Evolutionary conservation across 1,139 yeast genomes (phyloP).

Genomic region (Lodderomyces margitis): DNA sequence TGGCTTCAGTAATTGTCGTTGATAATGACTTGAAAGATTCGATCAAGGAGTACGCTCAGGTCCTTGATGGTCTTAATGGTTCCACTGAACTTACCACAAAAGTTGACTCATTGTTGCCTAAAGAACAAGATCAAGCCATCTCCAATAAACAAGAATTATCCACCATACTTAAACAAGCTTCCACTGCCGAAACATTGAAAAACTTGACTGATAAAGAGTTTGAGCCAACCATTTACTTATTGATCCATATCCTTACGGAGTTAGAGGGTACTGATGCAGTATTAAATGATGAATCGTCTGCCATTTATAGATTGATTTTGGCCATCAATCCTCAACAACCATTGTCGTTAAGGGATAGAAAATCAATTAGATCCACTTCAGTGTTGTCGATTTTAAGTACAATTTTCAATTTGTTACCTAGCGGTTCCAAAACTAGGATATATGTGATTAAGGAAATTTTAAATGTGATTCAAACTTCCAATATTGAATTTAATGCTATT

Average conservation of each 20-base stretch:
- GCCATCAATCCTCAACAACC: constrained; percentile 37
- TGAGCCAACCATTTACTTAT: constrained; percentile 46
- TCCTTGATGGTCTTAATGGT: constrained; percentile 35
- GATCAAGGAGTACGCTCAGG: constrained; percentile 39
- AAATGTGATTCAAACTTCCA: constrained; percentile 29
- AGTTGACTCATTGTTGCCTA: constrained; percentile 24
- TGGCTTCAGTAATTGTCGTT: constrained; percentile 44
- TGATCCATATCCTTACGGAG: constrained; percentile 35
- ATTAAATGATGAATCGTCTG: constrained; percentile 26
- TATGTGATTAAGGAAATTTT: constrained; percentile 34
- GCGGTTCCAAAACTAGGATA: constrained; percentile 32
- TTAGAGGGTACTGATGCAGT: constrained; percentile 26
- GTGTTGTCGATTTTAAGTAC: constrained; percentile 43
- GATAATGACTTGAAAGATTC: constrained; percentile 46
- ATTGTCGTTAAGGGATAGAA: constrained; percentile 48
- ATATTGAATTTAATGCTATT: constrained; percentile 34
- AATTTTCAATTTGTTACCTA: constrained; percentile 45
- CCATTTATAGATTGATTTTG: constrained; percentile 31
- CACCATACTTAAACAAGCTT: constrained; percentile 25
- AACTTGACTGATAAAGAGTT: constrained; percentile 45
- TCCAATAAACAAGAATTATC: constrained; percentile 30
- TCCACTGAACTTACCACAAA: constrained; percentile 28
- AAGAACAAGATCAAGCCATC: constrained; percentile 26
- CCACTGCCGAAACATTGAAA: constrained; percentile 27
- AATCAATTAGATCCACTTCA: constrained; percentile 43